Evolutionary conservation across 345 rosid species (phyloP).

Genomic region (Syzygium aromaticum): DNA sequence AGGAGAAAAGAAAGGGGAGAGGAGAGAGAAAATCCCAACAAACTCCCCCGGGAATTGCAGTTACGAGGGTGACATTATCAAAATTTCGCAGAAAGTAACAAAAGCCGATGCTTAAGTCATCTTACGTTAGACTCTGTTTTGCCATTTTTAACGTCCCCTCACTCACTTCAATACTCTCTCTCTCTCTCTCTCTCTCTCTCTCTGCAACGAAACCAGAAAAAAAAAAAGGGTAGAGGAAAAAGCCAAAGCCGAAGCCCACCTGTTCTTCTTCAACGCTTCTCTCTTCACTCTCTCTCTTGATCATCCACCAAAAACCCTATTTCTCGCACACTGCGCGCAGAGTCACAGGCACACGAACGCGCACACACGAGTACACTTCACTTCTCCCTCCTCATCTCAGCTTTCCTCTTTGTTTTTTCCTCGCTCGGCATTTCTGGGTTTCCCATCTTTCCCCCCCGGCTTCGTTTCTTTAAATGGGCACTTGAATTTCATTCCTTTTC

Average conservation of each 20-base stretch:
- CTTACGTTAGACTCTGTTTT: neutral
- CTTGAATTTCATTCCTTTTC: neutral
- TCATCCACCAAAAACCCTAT: neutral
- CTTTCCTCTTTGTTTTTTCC: neutral
- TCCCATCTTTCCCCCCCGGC: neutral
- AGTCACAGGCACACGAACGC: neutral
- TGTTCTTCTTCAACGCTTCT: constrained; percentile 12
- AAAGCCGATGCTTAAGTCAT: neutral
- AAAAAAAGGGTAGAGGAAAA: neutral
- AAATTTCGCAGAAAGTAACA: neutral
- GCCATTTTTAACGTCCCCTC: neutral
- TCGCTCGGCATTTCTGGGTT: neutral
- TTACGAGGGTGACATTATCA: neutral
- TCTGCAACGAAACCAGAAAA: neutral
- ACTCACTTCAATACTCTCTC: neutral
- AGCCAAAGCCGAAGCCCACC: constrained; percentile 3
- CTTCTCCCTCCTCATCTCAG: neutral
- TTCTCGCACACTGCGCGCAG: neutral
- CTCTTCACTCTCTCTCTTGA: neutral
- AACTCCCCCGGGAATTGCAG: neutral
- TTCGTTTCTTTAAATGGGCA: neutral
- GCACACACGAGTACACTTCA: neutral
- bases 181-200: neutral
- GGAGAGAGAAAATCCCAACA: neutral
- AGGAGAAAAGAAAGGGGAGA: neutral